Conservation (phyloP, 1,139 yeast species). For the Pichia sp. region DNA sequence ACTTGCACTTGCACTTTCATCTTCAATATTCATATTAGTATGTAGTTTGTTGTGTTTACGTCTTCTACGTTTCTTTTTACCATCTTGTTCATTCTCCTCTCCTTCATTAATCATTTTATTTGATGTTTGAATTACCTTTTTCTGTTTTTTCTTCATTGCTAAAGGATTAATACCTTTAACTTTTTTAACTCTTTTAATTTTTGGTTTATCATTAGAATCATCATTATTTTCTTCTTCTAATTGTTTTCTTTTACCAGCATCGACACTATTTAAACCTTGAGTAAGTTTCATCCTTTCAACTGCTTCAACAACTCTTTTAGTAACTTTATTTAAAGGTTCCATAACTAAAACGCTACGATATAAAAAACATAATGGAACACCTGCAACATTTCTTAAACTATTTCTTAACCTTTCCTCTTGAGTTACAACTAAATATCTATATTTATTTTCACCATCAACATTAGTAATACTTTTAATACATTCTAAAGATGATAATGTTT, state of each 20-base stretch:
- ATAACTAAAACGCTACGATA: conserved; percentile 89
- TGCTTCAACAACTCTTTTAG: conserved; percentile 46
- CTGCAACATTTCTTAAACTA: conserved; percentile 68
- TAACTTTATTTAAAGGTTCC: conserved; percentile 84
- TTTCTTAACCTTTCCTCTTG: conserved; percentile 69
- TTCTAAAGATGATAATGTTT: conserved; percentile 63
- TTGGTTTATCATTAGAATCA: conserved; percentile 21
- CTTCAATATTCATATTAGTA: no score
- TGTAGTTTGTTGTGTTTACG: conserved; percentile 32
- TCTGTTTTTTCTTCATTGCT: conserved; percentile 54
- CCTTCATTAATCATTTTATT: conserved; percentile 45
- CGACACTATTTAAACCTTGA: conserved; percentile 60
- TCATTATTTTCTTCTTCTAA: conserved; percentile 20
- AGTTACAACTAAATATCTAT: conserved; percentile 81
- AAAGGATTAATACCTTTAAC: conserved; percentile 18
- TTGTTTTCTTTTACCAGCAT: conserved; percentile 32
- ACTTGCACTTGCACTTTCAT: no score
- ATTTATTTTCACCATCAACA: conserved; percentile 73
- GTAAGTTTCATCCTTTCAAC: conserved; percentile 64
- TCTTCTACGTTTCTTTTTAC: conserved; percentile 35
- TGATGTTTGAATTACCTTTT: conserved; percentile 78
- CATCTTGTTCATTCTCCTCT: conserved; percentile 32
- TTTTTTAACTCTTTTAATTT: conserved; percentile 62
- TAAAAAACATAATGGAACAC: conserved; percentile 82
- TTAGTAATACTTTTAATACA: conserved; percentile 70